Evolutionary conservation across 2,329 filamentous ascomycete species (phyloP), one percentile per base, ranked within the genome.

Genomic region (Xylaria sp.): DNA sequence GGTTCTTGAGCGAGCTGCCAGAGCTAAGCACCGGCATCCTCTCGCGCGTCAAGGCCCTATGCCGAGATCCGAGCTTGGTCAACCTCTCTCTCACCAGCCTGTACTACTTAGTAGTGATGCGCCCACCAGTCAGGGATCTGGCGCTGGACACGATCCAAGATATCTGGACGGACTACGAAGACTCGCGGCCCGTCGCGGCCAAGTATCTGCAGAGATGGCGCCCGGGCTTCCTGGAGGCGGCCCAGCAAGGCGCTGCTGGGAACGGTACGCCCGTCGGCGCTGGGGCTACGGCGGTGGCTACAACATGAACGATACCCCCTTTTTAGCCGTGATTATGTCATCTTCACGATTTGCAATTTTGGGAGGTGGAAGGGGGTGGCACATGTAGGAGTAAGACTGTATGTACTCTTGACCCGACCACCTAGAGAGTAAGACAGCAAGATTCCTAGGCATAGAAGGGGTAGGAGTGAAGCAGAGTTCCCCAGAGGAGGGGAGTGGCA

Each of bases 1-100:
- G 94, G 34, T 96, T 97, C 68, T 76, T 99, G 41, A 92, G 91
- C 45, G 94, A 99, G 72, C 87, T 99, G 29, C 94, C 94, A 0
- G 87, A 89, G 39, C 78, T 99, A 29, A 91, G 86, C 56, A 72
- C 77, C 29, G 79, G 82, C 9, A 85, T 97, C 57, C 79, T 97
- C 2, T 80, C 86, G 43, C 83, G 89, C 45, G 85, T 97, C 34
- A 86, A 86, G 72, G 74, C 76, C 29, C 77, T 89, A 63, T 89
- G 86, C 65, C 78, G 83, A 43, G 85, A 89, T 67, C 86, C 86
- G 5, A 83, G 82, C 43, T 81, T 87, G 59, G 82, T 87, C 19
- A 80, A 80, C 55, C 73, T 89, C 42, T 84, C 85, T 8, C 71
- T 89, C 56, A 87, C 82, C 16, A 88, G 84, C 66, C 71, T 89